Percentiles rank a stretch among this genome's conserved stretches.
Evolutionary conservation across 441 rosid genomes (phyloP).

Genomic region (Omphalea diandra): DNA sequence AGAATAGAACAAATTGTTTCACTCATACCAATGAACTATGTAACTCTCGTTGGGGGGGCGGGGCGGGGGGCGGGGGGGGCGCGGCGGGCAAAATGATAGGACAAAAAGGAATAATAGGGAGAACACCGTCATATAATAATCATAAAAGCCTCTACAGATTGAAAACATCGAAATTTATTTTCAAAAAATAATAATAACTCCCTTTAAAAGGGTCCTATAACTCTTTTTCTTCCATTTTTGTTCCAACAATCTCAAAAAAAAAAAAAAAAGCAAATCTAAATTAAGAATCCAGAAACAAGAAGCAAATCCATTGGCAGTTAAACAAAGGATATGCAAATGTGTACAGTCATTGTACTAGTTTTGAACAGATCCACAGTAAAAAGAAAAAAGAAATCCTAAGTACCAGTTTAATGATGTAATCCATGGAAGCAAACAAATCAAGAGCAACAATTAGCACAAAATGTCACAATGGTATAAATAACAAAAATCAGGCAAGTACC

Average conservation of each 20-base stretch:
- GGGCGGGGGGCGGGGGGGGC: no score
- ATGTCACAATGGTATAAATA: background rate
- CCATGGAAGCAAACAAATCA: background rate
- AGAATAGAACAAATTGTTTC: background rate
- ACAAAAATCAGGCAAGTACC: slow-evolving; percentile 36
- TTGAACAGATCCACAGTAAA: background rate
- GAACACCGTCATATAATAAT: background rate
- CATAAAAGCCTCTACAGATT: background rate
- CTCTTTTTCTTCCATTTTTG: background rate
- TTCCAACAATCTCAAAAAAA: background rate
- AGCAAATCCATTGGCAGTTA: background rate
- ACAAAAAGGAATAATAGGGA: slow-evolving; percentile 3
- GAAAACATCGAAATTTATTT: background rate
- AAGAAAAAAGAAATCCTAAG: background rate
- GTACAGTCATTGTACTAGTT: background rate
- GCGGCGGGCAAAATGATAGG: slow-evolving; percentile 11
- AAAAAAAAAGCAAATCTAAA: background rate
- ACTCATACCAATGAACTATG: background rate
- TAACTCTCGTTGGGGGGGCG: no score
- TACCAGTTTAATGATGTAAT: background rate
- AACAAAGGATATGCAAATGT: background rate
- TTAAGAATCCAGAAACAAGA: background rate
- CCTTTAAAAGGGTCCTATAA: background rate
- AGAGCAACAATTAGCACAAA: background rate
- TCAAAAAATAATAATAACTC: background rate